Percentiles rank a stretch among this genome's conserved stretches.
phyloP scores from a whole-genome alignment of 306 rosid species.

The Cucumis melo region DNA sequence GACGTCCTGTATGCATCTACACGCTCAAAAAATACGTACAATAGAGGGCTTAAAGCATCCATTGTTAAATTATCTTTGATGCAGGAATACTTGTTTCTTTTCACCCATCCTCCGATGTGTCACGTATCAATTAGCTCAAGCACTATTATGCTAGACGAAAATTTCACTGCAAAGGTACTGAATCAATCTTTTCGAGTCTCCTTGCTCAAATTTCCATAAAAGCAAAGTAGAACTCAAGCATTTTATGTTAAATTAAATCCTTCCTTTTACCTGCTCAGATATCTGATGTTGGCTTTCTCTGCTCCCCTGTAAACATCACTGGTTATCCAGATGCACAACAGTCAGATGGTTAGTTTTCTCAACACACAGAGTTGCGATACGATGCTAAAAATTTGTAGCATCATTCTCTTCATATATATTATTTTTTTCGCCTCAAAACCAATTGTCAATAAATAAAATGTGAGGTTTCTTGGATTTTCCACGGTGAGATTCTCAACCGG shows the following conservation, averaged over 20 bases:
- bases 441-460: too few species aligned
- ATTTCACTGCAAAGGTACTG: conserved; percentile 68
- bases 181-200: neutral
- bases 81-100: conserved; percentile 86
- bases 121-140: conserved; percentile 69
- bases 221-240: neutral
- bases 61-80: neutral
- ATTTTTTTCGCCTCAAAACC: too few species aligned
- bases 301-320: conserved; percentile 23
- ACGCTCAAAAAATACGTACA: neutral
- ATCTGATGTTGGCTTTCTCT: conserved; percentile 50
- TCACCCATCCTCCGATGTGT: conserved; percentile 62
- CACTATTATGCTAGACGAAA: conserved; percentile 76
- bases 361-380: neutral
- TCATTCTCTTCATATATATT: neutral
- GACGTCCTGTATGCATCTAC: neutral
- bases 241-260: neutral
- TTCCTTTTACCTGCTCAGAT: conserved; percentile 34
- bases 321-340: conserved; percentile 22
- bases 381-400: neutral
- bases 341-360: conserved; percentile 36
- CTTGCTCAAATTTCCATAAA: neutral
- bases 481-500: too few species aligned
- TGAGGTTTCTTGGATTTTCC: too few species aligned
- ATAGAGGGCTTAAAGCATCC: neutral